These are phyloP conservation scores for Flaveria floridana DNA, from an alignment of 140 eudicot species.

Conservation along the genomic window DNA sequence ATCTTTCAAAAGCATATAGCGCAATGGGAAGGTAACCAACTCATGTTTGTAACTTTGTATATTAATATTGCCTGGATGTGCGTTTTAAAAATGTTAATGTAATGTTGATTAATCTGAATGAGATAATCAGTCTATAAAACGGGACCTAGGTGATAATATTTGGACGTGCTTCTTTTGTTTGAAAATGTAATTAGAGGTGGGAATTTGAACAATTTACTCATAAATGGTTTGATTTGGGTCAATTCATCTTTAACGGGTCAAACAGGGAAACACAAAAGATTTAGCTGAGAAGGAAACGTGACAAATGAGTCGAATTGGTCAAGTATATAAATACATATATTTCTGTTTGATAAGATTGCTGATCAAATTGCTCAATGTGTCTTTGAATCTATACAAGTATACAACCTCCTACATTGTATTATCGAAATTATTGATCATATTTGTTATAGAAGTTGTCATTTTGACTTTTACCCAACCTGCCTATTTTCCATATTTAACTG, in stretches of 20 bases:
- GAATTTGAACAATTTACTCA: background rate
- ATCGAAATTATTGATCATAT: background rate
- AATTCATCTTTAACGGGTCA: constrained; percentile 1
- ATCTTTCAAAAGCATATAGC: constrained; percentile 87
- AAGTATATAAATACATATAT: background rate
- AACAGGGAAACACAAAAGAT: background rate
- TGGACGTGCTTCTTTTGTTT: background rate
- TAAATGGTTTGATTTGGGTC: background rate
- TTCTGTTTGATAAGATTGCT: background rate
- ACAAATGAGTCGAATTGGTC: background rate
- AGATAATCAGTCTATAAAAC: background rate
- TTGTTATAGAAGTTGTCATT: background rate
- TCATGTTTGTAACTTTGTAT: background rate
- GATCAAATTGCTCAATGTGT: background rate
- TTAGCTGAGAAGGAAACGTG: background rate
- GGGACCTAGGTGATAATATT: background rate
- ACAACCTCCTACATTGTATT: no score
- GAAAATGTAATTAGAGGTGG: background rate
- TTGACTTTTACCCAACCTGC: background rate
- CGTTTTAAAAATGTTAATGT: background rate
- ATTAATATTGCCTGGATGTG: constrained; percentile 1
- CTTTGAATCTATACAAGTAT: no score
- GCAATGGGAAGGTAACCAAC: constrained; percentile 74
- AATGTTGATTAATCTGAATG: background rate
- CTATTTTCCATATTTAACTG: no score